These are phyloP conservation scores for Lippia alba DNA, from an alignment of 305 asterid genomes.

Conservation along the genomic window DNA sequence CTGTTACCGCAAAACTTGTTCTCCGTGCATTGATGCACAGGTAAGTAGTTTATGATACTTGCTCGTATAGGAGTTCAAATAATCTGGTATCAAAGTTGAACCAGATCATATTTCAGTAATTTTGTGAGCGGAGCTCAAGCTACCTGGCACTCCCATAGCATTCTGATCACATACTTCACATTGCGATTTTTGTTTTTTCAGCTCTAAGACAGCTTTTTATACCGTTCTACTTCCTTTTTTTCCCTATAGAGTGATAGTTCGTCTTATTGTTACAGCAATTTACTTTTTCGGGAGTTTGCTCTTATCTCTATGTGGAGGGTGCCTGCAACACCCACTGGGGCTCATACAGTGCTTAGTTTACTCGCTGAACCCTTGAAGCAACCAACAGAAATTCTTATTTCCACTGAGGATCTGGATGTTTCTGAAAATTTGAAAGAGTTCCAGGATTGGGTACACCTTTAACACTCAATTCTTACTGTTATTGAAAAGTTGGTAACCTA, in stretches of 20 bases:
- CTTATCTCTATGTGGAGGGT: conserved; percentile 99
- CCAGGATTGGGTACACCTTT: conserved; percentile 88
- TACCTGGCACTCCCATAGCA: not conserved
- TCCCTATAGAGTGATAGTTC: conserved; percentile 33
- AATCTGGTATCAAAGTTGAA: conserved; percentile 18
- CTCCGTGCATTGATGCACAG: conserved; percentile 90
- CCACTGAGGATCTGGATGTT: conserved; percentile 62
- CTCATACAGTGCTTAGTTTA: conserved; percentile 90
- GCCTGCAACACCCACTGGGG: conserved; percentile 92
- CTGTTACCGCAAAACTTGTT: conserved; percentile 74
- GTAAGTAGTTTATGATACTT: conserved; percentile 41
- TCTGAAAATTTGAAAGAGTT: conserved; percentile 85
- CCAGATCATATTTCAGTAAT: conserved; percentile 13
- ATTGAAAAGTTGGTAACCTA: conserved; percentile 27
- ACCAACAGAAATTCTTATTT: conserved; percentile 63
- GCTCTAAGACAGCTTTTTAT: not conserved
- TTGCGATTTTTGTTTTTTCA: conserved; percentile 18
- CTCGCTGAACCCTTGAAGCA: conserved; percentile 99
- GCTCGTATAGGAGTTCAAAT: conserved; percentile 23
- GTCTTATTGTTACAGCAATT: conserved; percentile 64
- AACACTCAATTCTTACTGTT: conserved; percentile 26
- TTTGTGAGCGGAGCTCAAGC: conserved; percentile 8
- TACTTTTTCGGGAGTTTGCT: conserved; percentile 95
- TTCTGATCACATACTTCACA: conserved; percentile 14
- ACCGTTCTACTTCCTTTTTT: conserved; percentile 10